Evolutionary conservation across 805 yeast species (phyloP), one percentile per base, ranked within the genome.

Genomic region (Saccharomycopsis fibuligera): DNA sequence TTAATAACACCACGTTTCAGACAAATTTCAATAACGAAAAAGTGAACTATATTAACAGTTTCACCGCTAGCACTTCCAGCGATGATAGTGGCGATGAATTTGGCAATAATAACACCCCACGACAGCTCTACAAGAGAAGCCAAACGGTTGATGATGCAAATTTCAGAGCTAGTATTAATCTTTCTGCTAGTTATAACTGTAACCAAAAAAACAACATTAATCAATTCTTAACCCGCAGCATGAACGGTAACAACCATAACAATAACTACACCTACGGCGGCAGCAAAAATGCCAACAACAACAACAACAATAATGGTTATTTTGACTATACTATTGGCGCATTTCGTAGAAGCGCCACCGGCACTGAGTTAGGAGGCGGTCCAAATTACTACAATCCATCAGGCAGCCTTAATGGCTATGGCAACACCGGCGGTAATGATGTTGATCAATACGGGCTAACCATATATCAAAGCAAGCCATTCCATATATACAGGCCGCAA

Each of bases 11-110:
- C 4, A 47, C 49, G 8, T 50, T 50, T 42, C 48, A 47, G 35
- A 51, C 54, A 1, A 48, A 31, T 29, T 50, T 53, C 74, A 14
- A 74, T 72, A 59, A 68, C 67, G 45, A 49, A 17, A 50, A 50
- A 33, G 48, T 50, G 2, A 53, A 45, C 33, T 47, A 38, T 27
- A 51, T 49, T 27, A 47, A 50, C n/a, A 45, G 41, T n/a, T 44
- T 39, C 27, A 47, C 51, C 19, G 24, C 36, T 23, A 41, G 43
- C 21, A 44, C 23, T 36, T 23, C 25, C 16, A 8, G 24, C n/a
- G 46, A 42, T 12, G 25, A 24, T 22, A 45, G 40, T 16, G 29
- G 12, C 5, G 35, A 31, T 36, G 27, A 30, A 14, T 21, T 31
- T 16, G 35, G 19, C 14, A 17, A 21, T 12, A 31, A 31, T 23